A percentile compares a stretch with the other conserved stretches of the same genome.
Conservation (phyloP, 768 basidiomycete species). For the Lactarius pseudohatsudake region DNA sequence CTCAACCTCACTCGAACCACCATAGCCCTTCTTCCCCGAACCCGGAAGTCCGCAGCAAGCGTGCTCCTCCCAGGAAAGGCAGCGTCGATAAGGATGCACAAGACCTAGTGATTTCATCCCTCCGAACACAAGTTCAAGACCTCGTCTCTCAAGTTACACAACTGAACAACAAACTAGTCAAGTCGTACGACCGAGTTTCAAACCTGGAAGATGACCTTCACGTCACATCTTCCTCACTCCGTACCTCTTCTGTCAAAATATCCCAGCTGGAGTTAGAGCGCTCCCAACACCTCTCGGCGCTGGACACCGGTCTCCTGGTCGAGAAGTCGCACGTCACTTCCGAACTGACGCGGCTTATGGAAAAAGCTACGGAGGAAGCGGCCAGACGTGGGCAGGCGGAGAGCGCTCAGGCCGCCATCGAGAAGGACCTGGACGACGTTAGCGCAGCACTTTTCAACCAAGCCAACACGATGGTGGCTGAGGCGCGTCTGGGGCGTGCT, state of each 20-base stretch:
- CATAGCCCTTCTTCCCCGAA: conserved; percentile 11
- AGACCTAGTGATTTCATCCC: conserved; percentile 74
- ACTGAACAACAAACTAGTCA: conserved; percentile 90
- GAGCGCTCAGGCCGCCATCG: conserved; percentile 75
- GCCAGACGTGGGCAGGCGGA: conserved; percentile 89
- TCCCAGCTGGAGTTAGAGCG: conserved; percentile 83
- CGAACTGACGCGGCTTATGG: conserved; percentile 92
- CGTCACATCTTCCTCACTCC: conserved; percentile 56
- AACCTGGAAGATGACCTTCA: conserved; percentile 91
- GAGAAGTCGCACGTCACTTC: conserved; percentile 87
- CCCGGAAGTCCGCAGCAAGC: conserved; percentile 15
- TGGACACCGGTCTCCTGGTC: conserved; percentile 89
- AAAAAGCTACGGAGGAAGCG: conserved; percentile 93
- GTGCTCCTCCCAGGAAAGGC: conserved; percentile 11
- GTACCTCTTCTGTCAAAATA: conserved; percentile 62
- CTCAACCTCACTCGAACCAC: conserved; percentile 11
- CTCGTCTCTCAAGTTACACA: conserved; percentile 86
- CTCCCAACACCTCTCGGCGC: conserved; percentile 80
- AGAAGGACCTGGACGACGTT: conserved; percentile 93
- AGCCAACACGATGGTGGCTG: conserved; percentile 98
- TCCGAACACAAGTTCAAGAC: conserved; percentile 81
- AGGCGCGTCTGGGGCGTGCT: conserved; percentile 70
- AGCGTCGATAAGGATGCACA: conserved; percentile 60
- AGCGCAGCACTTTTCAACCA: conserved; percentile 87
- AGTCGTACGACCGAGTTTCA: conserved; percentile 87